A percentile compares a stretch with the other conserved stretches of the same genome.
phyloP scores from a whole-genome alignment of 768 basidiomycete species.

The Panaeolus papilionaceus region DNA sequence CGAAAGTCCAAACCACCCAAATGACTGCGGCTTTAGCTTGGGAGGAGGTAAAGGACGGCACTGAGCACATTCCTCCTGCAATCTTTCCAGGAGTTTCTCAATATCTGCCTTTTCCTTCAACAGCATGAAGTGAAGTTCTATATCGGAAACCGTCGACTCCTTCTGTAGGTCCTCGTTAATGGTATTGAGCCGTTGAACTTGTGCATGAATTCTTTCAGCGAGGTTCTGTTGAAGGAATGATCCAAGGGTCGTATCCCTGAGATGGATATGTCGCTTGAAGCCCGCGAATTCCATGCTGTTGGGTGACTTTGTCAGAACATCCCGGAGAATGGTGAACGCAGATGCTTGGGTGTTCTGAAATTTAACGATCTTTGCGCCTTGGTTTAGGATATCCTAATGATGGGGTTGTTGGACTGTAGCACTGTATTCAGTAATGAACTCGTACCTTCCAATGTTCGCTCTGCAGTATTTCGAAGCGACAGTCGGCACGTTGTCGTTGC shows the following conservation, averaged over 20 bases:
- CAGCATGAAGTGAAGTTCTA: neutral
- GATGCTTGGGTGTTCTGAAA: neutral
- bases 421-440: no score
- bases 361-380: neutral
- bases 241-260: neutral
- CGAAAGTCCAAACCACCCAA: neutral
- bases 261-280: neutral
- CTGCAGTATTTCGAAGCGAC: neutral
- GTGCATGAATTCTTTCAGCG: neutral
- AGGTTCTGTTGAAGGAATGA: neutral
- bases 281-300: neutral
- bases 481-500: neutral
- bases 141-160: neutral
- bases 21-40: neutral
- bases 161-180: neutral
- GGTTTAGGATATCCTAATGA: neutral
- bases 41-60: neutral
- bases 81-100: neutral
- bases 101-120: slow-evolving; percentile 1
- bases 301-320: neutral
- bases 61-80: neutral
- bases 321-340: neutral
- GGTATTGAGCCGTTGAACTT: neutral
- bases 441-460: neutral
- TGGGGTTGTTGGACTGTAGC: no score